Conservation (phyloP, 2,329 filamentous ascomycete species). For the Clonostachys rosea region DNA sequence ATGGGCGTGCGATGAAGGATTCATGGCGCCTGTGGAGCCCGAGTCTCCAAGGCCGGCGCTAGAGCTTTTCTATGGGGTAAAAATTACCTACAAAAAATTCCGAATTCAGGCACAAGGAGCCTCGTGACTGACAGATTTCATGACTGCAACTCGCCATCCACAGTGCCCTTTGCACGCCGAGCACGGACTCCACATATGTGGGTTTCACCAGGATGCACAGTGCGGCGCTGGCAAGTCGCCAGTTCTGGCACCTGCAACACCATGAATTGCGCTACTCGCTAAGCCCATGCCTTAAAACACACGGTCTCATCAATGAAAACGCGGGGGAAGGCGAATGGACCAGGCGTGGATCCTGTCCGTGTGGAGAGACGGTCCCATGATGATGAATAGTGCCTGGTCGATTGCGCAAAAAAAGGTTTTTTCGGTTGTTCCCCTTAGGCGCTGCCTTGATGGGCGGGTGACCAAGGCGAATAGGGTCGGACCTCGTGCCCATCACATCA, state of each 20-base stretch:
- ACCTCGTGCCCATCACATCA: too few species aligned
- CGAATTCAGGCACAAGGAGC: neutral
- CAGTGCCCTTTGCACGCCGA: neutral
- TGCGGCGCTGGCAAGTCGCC: too few species aligned
- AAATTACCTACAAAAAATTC: constrained; percentile 4
- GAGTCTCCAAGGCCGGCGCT: neutral
- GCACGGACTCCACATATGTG: too few species aligned
- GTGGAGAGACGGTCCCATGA: neutral
- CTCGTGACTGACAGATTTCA: constrained; percentile 3
- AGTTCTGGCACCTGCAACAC: too few species aligned
- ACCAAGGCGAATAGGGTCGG: too few species aligned
- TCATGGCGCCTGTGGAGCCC: neutral
- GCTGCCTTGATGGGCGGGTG: too few species aligned
- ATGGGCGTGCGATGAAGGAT: neutral
- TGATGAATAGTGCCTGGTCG: too few species aligned
- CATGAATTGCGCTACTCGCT: too few species aligned
- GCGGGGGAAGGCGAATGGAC: neutral
- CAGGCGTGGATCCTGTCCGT: constrained; percentile 1
- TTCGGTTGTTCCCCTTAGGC: too few species aligned
- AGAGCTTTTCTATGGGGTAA: constrained; percentile 6
- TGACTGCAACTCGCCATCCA: neutral
- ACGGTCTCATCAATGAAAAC: neutral
- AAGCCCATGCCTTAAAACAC: too few species aligned
- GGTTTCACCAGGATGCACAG: too few species aligned
- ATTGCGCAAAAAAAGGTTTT: too few species aligned